phyloP scores from a whole-genome alignment of 2,329 filamentous ascomycete species.

The Fusarium decemcellulare region DNA sequence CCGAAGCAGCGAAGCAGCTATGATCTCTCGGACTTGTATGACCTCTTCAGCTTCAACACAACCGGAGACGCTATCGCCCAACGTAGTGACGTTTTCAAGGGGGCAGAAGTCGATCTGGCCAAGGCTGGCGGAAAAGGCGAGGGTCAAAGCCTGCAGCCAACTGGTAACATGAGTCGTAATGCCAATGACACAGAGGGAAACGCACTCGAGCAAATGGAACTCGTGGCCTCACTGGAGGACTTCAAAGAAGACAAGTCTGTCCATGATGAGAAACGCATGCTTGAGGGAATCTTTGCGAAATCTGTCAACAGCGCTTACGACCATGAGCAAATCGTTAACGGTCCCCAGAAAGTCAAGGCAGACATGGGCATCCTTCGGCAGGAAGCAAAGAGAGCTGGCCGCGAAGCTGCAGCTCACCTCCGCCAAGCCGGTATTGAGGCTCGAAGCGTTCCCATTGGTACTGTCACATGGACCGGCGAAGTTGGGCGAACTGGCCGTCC shows the following conservation, averaged over 20 bases:
- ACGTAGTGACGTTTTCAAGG: conserved; percentile 88
- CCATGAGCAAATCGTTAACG: conserved; percentile 91
- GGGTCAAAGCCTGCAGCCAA: conserved; percentile 19
- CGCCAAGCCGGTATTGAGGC: conserved; percentile 81
- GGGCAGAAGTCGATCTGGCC: conserved; percentile 76
- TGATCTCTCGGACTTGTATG: conserved; percentile 89
- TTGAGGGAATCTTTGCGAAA: conserved; percentile 90
- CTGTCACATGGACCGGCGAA: conserved; percentile 94
- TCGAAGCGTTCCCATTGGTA: conserved; percentile 81
- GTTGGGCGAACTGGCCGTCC: conserved; percentile 84
- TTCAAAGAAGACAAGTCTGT: conserved; percentile 69
- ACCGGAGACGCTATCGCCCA: conserved; percentile 75
- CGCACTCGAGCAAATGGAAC: conserved; percentile 67
- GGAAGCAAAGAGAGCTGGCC: conserved; percentile 85
- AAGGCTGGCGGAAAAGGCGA: conserved; percentile 12
- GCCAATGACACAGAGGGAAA: conserved; percentile 37
- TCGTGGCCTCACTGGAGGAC: conserved; percentile 76
- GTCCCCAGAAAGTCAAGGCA: conserved; percentile 78
- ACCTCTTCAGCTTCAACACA: conserved; percentile 81
- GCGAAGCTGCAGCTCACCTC: conserved; percentile 82
- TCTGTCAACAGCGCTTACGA: conserved; percentile 93
- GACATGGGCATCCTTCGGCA: conserved; percentile 84
- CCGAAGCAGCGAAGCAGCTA: conserved; percentile 94
- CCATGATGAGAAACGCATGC: conserved; percentile 80
- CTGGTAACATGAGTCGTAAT: conserved; percentile 15